Evolutionary conservation across 495 filamentous ascomycete genomes (phyloP), one percentile per base, ranked within the genome.

Genomic region (Penicillium macrosclerotiorum): DNA sequence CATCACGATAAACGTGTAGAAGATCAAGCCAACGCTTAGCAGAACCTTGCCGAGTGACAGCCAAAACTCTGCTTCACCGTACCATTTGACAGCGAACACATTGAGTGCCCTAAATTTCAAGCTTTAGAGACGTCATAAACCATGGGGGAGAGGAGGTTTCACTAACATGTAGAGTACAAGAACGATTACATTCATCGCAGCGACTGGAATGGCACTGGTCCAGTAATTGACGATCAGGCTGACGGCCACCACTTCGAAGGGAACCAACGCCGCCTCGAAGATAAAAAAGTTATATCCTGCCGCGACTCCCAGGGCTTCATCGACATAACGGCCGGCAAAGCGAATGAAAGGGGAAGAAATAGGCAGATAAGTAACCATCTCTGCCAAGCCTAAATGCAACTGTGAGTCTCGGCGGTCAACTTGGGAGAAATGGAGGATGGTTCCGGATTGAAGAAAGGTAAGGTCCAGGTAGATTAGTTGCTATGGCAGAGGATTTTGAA

Each of bases 301-400:
- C 18, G 76, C 75, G 20, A 79, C 69, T n/a, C 74, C 70, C 45
- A 79, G 76, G 7, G 76, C 75, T 44, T 79, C 86, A 59, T 90
- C 86, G 45, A 91, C 86, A 61, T 82, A 91, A 29, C 83, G 79
- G 19, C 88, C 85, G 22, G 88, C 87, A 59, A 91, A 88, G 19
- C 85, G 83, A 60, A 93, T 88, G 57, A 91, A 91, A 7, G 88
- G 86, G 9, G 84, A 87, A 14, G 83, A 86, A 39, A 93, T 84
- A 22, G 88, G 88, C 29, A 90, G 72, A 54, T 88, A 91, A 8
- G 84, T 86, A 20, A 88, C 85, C 85, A 91, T 89, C 62, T 91
- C 88, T 3, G 84, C 84, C 74, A 89, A 77, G 56, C 74, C 75
- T 79, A 65, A 37, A 38, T 35, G 23, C 8, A 14, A 39, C 36